These are phyloP conservation scores for Mycocentrospora acerina DNA, from an alignment of 2,329 filamentous ascomycete genomes.

Conservation along the genomic window DNA sequence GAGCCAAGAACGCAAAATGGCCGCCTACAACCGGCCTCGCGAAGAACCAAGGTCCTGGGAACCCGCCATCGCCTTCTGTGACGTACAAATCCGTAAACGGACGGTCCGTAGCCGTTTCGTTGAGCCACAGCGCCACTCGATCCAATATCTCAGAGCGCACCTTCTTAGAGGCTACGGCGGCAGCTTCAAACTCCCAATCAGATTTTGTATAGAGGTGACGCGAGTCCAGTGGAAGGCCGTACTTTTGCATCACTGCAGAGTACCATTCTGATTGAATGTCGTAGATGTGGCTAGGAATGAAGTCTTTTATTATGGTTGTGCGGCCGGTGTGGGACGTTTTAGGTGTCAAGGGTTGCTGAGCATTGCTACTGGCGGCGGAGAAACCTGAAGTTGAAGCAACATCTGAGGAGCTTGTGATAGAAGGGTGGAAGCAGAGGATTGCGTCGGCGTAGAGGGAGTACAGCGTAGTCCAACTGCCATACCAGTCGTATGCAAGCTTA, in stretches of 20 bases:
- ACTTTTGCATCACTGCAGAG: constrained; percentile 73
- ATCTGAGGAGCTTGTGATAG: constrained; percentile 42
- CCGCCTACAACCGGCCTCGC: constrained; percentile 81
- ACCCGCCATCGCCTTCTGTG: constrained; percentile 75
- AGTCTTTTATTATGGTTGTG: constrained; percentile 46
- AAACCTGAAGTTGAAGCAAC: constrained; percentile 4
- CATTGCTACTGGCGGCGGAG: constrained; percentile 5
- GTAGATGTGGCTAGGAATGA: constrained; percentile 77
- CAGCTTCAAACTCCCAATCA: constrained; percentile 89
- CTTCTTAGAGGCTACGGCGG: constrained; percentile 69
- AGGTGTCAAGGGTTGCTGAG: constrained; percentile 24
- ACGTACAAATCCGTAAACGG: constrained; percentile 82
- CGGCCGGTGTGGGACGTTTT: constrained; percentile 17
- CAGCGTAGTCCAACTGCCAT: constrained; percentile 78
- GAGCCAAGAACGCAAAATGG: constrained; percentile 81
- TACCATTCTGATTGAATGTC: constrained; percentile 81
- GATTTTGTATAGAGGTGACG: constrained; percentile 84
- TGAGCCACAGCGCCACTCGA: constrained; percentile 76
- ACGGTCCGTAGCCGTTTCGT: constrained; percentile 74
- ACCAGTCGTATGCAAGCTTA: constrained; percentile 78
- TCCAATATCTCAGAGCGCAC: constrained; percentile 72
- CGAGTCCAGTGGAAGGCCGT: constrained; percentile 79
- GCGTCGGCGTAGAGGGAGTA: constrained; percentile 85
- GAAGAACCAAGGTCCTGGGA: constrained; percentile 74
- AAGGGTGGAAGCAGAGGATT: constrained; percentile 76